Evolutionary conservation across 2,329 filamentous ascomycete genomes (phyloP), one percentile per base, ranked within the genome.

Genomic region (Corynespora cassiicola): DNA sequence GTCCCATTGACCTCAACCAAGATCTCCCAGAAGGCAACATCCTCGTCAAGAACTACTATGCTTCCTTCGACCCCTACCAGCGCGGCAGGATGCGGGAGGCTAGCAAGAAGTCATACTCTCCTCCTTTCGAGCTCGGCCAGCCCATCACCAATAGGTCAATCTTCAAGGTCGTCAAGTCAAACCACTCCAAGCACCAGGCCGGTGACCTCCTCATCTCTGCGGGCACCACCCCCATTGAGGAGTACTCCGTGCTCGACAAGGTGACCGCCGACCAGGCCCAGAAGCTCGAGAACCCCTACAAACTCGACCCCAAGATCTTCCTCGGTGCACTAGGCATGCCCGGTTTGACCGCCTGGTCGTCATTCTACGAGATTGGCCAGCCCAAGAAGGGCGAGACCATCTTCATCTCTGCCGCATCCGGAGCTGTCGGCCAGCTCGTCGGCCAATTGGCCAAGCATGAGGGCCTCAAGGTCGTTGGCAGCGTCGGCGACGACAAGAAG

Each of bases 41-140:
- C 31, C 81, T 81, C 20, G 71, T 86, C 50, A 81, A 89, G 72
- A 80, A 86, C 54, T 79, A 86, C 58, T 89, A 87, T 67, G 76
- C 84, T 50, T 91, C 87, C 25, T 86, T 86, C 71, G 90, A 95
- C 68, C 90, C 90, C 2, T 95, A 95, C 74, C 82, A 88, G 75
- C 86, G 90, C 40, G 87, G 86, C 45, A 81, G 82, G 53, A 91
- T 95, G 87, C 84, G 88, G 31, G 69, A 76, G 31, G 62, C 86
- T 6, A 66, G 74, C 22, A 57, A 72, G 62, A 82, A 86, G 71
- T 90, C 87, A 7, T 94, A 90, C 74, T 65, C 75, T 15, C 75
- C 84, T 2, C 68, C 85, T 2, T 89, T 84, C 59, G 63, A 75
- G 11, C 66, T 88, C 30, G 76, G 77, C 63, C 69, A 80, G 54